These are phyloP conservation scores for Dacryopinax spathularia DNA, from an alignment of 768 basidiomycete species.

Conservation along the genomic window DNA sequence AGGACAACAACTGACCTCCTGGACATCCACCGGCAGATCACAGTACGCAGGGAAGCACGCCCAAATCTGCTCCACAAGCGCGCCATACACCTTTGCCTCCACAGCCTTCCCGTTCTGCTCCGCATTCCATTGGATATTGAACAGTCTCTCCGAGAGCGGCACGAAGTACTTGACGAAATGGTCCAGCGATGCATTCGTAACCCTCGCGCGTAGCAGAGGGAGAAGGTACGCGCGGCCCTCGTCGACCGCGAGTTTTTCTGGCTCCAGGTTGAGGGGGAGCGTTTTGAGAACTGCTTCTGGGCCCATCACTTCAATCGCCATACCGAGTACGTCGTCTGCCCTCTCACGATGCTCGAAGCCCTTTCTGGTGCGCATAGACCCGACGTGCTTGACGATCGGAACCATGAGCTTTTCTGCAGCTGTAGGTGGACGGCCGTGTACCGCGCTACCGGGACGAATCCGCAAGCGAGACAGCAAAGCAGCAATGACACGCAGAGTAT, in stretches of 20 bases:
- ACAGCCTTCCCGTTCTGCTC: constrained; percentile 47
- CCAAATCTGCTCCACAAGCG: constrained; percentile 89
- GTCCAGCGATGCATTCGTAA: constrained; percentile 55
- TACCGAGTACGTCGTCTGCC: constrained; percentile 62
- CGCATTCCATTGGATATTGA: constrained; percentile 69
- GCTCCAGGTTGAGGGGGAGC: constrained; percentile 78
- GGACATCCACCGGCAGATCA: constrained; percentile 59
- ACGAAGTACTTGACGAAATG: constrained; percentile 89
- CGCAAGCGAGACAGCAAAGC: constrained; percentile 53
- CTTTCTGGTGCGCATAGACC: constrained; percentile 58
- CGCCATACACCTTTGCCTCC: constrained; percentile 92
- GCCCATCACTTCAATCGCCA: constrained; percentile 73
- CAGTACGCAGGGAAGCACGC: constrained; percentile 83
- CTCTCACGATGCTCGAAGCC: constrained; percentile 83
- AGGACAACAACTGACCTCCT: constrained; percentile 35
- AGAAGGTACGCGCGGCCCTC: constrained; percentile 87
- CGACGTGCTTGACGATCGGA: constrained; percentile 55
- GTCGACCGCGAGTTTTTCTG: constrained; percentile 51
- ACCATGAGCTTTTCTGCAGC: constrained; percentile 59
- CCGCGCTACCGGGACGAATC: constrained; percentile 30
- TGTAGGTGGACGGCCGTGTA: constrained; percentile 28
- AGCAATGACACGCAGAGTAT: constrained; percentile 58
- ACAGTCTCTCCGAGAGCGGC: constrained; percentile 85
- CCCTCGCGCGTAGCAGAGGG: constrained; percentile 63
- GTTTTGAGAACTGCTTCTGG: constrained; percentile 59